phyloP scores from a whole-genome alignment of 495 filamentous ascomycete species.

The Penicillium egyptiacum region DNA sequence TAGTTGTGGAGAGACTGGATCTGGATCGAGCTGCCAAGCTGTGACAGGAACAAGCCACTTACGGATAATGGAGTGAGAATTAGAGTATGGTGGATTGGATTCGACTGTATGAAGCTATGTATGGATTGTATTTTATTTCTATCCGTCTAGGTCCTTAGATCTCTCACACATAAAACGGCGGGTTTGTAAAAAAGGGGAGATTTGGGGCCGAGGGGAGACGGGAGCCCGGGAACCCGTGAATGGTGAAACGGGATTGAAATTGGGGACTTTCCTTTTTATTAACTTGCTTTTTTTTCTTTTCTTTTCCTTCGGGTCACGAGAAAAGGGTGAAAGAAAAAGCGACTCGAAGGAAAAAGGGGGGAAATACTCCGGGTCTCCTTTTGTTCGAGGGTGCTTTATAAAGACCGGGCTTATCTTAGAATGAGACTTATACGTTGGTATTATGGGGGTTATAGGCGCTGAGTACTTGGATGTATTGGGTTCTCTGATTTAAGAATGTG shows the following conservation, averaged over 20 bases:
- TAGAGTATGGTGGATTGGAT: neutral
- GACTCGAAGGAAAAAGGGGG: neutral
- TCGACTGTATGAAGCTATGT: neutral
- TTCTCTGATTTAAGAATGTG: neutral
- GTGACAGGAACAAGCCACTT: neutral
- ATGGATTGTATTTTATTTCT: neutral
- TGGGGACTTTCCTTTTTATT: neutral
- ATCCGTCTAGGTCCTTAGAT: neutral
- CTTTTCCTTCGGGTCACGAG: neutral
- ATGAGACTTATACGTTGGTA: neutral
- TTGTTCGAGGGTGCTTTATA: neutral
- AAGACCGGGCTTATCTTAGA: neutral
- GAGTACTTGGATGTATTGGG: neutral
- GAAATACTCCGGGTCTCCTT: slow-evolving; percentile 1
- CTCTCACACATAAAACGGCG: neutral
- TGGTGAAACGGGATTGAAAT: neutral
- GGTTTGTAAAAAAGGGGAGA: neutral
- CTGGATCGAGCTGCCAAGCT: slow-evolving; percentile 1
- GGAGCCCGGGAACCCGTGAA: neutral
- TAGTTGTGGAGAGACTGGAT: neutral
- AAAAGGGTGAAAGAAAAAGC: neutral
- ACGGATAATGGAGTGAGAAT: neutral
- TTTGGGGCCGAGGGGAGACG: neutral
- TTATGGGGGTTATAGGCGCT: neutral
- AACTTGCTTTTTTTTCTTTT: neutral